phyloP scores from a whole-genome alignment of 768 basidiomycete species.

The Auriscalpium vulgare region DNA sequence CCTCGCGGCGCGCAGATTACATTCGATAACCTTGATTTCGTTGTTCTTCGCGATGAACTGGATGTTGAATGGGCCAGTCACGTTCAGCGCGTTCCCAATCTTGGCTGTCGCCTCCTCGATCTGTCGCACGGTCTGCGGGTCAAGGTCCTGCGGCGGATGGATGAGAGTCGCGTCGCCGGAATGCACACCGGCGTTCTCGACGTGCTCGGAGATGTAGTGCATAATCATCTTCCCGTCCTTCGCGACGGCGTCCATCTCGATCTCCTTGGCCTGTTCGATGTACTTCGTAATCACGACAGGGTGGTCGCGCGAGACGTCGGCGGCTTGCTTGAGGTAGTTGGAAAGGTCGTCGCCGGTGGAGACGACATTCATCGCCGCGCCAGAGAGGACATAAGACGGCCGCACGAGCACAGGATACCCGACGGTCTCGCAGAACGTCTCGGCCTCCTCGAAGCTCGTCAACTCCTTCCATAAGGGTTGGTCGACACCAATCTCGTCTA shows the following conservation, averaged over 20 bases:
- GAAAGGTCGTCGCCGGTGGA: constrained; percentile 86
- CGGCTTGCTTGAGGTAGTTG: constrained; percentile 89
- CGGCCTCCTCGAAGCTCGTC: constrained; percentile 82
- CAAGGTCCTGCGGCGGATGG: constrained; percentile 95
- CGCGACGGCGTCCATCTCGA: constrained; percentile 99
- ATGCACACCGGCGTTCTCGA: constrained; percentile 98
- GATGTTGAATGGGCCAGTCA: constrained; percentile 98
- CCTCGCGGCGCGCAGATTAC: constrained; percentile 93
- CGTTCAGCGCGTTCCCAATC: constrained; percentile 95
- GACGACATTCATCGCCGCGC: constrained; percentile 99
- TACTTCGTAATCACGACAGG: constrained; percentile 99
- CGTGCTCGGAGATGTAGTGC: constrained; percentile 99
- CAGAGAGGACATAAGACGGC: constrained; percentile 98
- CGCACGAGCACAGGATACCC: constrained; percentile 95
- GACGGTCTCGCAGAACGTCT: constrained; percentile 84
- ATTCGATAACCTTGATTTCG: constrained; percentile 99
- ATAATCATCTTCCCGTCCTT: constrained; percentile 97
- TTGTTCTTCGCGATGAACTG: constrained; percentile 99
- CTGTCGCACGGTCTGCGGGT: constrained; percentile 91
- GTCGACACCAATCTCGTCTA: constrained; percentile 98
- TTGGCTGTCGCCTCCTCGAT: constrained; percentile 97
- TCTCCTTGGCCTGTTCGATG: constrained; percentile 99
- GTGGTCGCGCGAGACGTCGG: constrained; percentile 91
- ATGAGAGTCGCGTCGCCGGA: constrained; percentile 98
- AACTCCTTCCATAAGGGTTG: constrained; percentile 97